Evolutionary conservation across 352 stramenopile genomes (phyloP).

Genomic region (Pythium aquatile): DNA sequence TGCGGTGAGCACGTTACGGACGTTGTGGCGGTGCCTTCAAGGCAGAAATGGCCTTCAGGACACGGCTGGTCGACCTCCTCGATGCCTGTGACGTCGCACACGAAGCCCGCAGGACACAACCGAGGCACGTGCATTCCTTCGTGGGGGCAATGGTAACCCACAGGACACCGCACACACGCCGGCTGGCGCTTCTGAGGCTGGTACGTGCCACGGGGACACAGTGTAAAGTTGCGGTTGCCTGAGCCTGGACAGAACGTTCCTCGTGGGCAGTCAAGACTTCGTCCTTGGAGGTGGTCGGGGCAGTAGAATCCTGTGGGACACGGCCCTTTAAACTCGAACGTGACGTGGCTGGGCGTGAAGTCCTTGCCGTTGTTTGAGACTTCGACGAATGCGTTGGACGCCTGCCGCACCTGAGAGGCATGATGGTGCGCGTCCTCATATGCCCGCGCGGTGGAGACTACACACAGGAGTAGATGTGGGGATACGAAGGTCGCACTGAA

Average conservation of each 20-base stretch:
- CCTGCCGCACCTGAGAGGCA: conserved; percentile 15
- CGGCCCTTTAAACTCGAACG: conserved; percentile 70
- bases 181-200: conserved; percentile 77
- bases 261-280: conserved; percentile 56
- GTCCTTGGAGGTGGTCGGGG: conserved; percentile 44
- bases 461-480: conserved; percentile 86
- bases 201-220: conserved; percentile 94
- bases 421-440: conserved; percentile 40
- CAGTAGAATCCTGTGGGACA: conserved; percentile 92
- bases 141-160: conserved; percentile 94
- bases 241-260: conserved; percentile 77
- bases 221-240: conserved; percentile 91
- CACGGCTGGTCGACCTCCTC: conserved; percentile 91
- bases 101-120: conserved; percentile 92
- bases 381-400: conserved; percentile 69
- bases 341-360: conserved; percentile 79
- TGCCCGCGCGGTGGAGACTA: conserved; percentile 38
- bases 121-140: conserved; percentile 91
- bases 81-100: conserved; percentile 95
- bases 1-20: conserved; percentile 81
- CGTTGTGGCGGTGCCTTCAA: conserved; percentile 94
- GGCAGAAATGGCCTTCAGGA: conserved; percentile 94
- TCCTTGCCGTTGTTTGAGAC: conserved; percentile 96
- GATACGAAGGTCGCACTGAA: conserved; percentile 88
- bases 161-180: conserved; percentile 91